Evolutionary conservation across 108 stramenopile species (phyloP), one percentile per base, ranked within the genome.

Genomic region (Stephanodiscus minutulus): DNA sequence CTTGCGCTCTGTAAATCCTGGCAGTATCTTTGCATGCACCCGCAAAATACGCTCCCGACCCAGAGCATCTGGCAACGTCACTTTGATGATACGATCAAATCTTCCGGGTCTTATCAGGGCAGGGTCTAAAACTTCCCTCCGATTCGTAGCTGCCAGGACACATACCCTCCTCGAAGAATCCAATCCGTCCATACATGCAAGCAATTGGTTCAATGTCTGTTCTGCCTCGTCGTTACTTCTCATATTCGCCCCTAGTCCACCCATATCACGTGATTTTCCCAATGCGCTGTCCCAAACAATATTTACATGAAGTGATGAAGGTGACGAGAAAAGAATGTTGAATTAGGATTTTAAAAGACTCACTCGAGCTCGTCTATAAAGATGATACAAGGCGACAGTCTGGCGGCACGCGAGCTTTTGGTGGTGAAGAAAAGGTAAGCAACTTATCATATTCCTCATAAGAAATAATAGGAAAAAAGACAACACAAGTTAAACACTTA

Each of bases 51-150:
- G 73, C 69, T 92, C 93, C 31, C 90, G 83, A 56, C 86, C 96
- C n/a, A 68, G 66, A 27, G 72, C 73, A 73, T 96, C 85, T 3
- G 97, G 96, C 39, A 97, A 87, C 1, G 60, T 71, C 28, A 97
- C 83, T 25, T 81, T 87, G 31, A 98, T 93, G 53, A 97, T 92
- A 24, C 97, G 82, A 82, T 98, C 98, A 75, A 97, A 98, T 56
- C 97, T 78, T 15, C 98, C 97, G 7, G 98, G 97, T 47, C 97
- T 84, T 8, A 94, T 79, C 41, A 98, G 70, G 0, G 97, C 97
- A 8, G 87, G 83, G 73, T 98, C 97, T 39, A 96, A 74, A 12
- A 94, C 88, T 21, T 93, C 88, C 55, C 82, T 80, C 21, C 92
- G 79, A 77, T 94, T 96, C 5, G 93, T 96, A 1, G 95, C 95